Conservation (phyloP, 345 rosid genomes). For the Eucalyptus erythrocorys region DNA sequence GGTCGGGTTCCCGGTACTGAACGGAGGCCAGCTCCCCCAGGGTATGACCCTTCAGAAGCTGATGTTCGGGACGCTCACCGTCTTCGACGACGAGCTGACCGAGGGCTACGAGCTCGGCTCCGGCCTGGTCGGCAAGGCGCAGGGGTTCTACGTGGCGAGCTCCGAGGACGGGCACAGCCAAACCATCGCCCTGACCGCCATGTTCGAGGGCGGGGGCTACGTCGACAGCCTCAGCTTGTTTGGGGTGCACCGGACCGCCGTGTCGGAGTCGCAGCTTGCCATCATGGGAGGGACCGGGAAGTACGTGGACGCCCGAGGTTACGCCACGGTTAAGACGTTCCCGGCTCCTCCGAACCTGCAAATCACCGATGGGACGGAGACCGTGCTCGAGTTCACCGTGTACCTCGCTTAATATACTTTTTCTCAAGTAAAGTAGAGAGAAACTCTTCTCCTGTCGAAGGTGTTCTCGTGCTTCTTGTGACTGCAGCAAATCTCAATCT, state of each 20-base stretch:
- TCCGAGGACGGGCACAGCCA: conserved; percentile 73
- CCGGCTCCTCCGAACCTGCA: conserved; percentile 31
- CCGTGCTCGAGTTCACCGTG: conserved; percentile 45
- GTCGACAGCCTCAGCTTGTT: conserved; percentile 69
- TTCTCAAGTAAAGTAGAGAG: background rate
- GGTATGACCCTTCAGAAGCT: conserved; percentile 47
- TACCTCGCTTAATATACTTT: conserved; percentile 30
- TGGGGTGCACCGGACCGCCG: conserved; percentile 62
- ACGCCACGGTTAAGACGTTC: conserved; percentile 55
- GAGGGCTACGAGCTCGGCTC: conserved; percentile 65
- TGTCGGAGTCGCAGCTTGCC: conserved; percentile 68
- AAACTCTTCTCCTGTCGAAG: background rate
- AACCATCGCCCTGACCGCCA: conserved; percentile 67
- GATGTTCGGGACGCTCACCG: conserved; percentile 81
- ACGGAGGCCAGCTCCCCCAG: conserved; percentile 41
- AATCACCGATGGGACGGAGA: conserved; percentile 59
- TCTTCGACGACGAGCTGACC: conserved; percentile 71
- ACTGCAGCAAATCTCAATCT: background rate
- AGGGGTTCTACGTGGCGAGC: conserved; percentile 76
- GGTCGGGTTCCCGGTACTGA: conserved; percentile 22
- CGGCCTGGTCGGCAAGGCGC: conserved; percentile 65
- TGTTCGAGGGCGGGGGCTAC: conserved; percentile 65
- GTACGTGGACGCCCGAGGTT: conserved; percentile 65
- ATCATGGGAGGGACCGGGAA: conserved; percentile 92
- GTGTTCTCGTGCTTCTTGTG: background rate